Evolutionary conservation across 345 rosid genomes (phyloP).

Genomic region (Eucalyptus albens): DNA sequence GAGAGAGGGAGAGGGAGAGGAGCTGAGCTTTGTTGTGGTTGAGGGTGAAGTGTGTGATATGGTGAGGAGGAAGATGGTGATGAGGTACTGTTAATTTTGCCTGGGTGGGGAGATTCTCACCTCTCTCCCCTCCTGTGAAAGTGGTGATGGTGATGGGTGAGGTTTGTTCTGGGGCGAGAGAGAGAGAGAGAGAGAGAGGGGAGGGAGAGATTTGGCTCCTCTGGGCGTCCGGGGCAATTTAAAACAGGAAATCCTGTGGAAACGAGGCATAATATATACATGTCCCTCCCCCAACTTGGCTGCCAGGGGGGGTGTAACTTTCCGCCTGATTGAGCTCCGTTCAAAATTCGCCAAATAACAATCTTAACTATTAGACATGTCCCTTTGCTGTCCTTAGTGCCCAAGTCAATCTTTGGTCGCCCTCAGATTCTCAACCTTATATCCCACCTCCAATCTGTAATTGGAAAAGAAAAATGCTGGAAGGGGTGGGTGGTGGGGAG

Average conservation of each 20-base stretch:
- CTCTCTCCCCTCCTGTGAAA: not conserved
- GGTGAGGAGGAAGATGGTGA: slow-evolving; percentile 29
- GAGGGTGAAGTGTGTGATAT: slow-evolving; percentile 19
- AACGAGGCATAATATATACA: not conserved
- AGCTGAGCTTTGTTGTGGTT: slow-evolving; percentile 16
- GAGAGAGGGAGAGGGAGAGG: not conserved
- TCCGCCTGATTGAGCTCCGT: not conserved
- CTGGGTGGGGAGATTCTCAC: not conserved
- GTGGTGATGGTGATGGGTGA: not conserved
- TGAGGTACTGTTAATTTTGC: slow-evolving; percentile 4
- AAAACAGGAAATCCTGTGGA: not conserved
- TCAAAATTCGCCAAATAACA: not conserved
- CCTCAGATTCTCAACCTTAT: not conserved
- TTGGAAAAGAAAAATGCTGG: not conserved
- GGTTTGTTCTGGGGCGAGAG: not conserved
- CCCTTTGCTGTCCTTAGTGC: not conserved
- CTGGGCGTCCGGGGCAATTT: not conserved
- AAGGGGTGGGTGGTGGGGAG: not conserved
- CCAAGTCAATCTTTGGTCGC: not conserved
- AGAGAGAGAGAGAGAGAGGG: not conserved
- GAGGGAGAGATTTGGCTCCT: not conserved
- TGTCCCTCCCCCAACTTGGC: not conserved
- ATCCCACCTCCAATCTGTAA: not conserved
- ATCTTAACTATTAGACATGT: not conserved
- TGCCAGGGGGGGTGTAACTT: not conserved